Percentiles rank a stretch among this genome's conserved stretches.
These are phyloP conservation scores for Sugiyamaella floridensis DNA, from an alignment of 805 yeast genomes.

Conservation along the genomic window DNA sequence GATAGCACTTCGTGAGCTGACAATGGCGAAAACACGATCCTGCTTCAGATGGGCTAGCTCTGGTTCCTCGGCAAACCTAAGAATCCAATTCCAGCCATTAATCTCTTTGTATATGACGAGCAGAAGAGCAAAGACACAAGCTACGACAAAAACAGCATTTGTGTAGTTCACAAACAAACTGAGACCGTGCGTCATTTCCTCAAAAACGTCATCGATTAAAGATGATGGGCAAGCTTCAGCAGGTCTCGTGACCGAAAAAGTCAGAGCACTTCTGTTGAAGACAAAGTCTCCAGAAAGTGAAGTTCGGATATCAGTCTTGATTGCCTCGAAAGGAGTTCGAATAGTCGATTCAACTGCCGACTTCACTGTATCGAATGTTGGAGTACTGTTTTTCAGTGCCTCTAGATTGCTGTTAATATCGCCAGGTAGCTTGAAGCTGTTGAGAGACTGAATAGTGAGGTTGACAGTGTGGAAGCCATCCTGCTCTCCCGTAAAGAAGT, in stretches of 20 bases:
- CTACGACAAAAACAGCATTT: neutral
- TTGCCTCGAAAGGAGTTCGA: conserved; percentile 49
- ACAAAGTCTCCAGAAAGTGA: neutral
- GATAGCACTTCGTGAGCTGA: neutral
- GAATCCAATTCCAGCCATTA: neutral
- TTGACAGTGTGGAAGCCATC: conserved; percentile 44
- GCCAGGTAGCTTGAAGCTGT: conserved; percentile 57
- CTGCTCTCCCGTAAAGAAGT: conserved; percentile 45
- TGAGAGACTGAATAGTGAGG: conserved; percentile 49
- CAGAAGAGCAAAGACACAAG: neutral
- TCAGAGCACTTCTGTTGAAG: neutral
- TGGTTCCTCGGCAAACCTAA: neutral
- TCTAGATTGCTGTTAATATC: conserved; percentile 54
- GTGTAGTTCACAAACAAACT: neutral
- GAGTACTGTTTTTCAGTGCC: conserved; percentile 45
- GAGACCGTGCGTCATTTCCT: neutral
- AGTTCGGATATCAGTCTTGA: conserved; percentile 28
- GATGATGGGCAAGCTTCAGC: neutral
- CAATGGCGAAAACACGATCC: neutral
- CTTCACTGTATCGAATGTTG: conserved; percentile 59
- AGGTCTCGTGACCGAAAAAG: neutral
- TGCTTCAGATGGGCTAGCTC: neutral
- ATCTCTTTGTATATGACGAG: neutral
- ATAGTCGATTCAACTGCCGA: conserved; percentile 51
- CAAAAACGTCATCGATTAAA: neutral